A percentile compares a stretch with the other conserved stretches of the same genome.
Evolutionary conservation across 2,329 filamentous ascomycete genomes (phyloP).

Genomic region (Alternaria longipes): DNA sequence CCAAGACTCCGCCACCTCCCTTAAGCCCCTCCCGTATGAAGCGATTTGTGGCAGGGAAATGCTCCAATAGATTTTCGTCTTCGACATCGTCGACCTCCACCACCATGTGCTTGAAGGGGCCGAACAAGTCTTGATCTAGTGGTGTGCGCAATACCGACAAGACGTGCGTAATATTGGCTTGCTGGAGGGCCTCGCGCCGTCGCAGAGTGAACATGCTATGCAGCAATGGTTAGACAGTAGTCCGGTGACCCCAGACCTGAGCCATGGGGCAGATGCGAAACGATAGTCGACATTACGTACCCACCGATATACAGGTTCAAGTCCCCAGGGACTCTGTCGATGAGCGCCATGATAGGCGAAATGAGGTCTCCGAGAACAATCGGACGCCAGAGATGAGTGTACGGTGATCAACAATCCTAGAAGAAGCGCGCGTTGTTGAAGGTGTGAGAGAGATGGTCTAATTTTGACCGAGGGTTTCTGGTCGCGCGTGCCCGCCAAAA

Average conservation of each 20-base stretch:
- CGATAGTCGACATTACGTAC: conserved; percentile 60
- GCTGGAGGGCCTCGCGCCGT: conserved; percentile 72
- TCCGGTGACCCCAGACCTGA: conserved; percentile 17
- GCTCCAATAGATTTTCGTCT: conserved; percentile 83
- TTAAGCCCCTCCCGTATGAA: conserved; percentile 84
- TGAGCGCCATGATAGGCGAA: conserved; percentile 60
- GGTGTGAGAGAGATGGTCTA: conserved; percentile 25
- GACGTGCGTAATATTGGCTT: conserved; percentile 85
- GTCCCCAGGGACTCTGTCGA: conserved; percentile 74
- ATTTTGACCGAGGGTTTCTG: conserved; percentile 38
- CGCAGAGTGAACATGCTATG: conserved; percentile 80
- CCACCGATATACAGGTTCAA: conserved; percentile 81
- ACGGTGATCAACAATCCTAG: conserved; percentile 9
- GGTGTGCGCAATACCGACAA: conserved; percentile 80
- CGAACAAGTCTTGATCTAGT: conserved; percentile 64
- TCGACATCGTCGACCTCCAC: conserved; percentile 92
- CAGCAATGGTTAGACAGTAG: conserved; percentile 36
- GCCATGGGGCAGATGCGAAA: conserved; percentile 29
- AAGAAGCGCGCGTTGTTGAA: conserved; percentile 25
- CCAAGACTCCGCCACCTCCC: conserved; percentile 68
- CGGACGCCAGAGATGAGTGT: conserved; percentile 32
- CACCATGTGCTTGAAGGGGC: conserved; percentile 74
- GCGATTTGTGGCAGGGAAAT: conserved; percentile 78
- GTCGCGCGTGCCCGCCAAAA: conserved; percentile 15
- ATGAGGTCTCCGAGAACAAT: conserved; percentile 23